Evolutionary conservation across 345 rosid genomes (phyloP).

Genomic region (Geranium rotundifolium): DNA sequence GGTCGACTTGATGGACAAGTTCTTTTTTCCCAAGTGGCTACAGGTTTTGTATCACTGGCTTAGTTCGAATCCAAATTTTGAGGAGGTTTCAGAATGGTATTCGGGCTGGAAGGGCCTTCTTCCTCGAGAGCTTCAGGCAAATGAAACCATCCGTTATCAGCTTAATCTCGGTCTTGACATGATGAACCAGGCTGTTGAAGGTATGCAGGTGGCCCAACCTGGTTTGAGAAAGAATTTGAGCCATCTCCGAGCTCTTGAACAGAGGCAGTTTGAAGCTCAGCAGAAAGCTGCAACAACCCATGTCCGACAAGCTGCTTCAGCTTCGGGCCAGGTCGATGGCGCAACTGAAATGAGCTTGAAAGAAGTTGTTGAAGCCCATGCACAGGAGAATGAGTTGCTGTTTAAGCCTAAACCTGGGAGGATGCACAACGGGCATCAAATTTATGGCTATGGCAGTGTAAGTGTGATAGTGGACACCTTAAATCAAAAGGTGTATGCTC

Average conservation of each 20-base stretch:
- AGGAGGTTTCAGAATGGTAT: slow-evolving; percentile 74
- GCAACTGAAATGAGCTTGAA: slow-evolving; percentile 56
- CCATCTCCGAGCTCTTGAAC: slow-evolving; percentile 48
- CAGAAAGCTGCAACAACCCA: too few relatives aligned
- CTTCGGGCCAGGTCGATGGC: too few relatives aligned
- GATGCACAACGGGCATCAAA: slow-evolving; percentile 69
- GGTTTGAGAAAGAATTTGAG: slow-evolving; percentile 55
- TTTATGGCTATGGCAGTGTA: slow-evolving; percentile 77
- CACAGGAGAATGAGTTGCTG: slow-evolving; percentile 63
- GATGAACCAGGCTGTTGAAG: slow-evolving; percentile 73
- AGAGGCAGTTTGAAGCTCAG: slow-evolving; percentile 59
- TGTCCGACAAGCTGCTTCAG: too few relatives aligned
- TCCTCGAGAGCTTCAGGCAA: slow-evolving; percentile 73
- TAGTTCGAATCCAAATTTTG: slow-evolving; percentile 53
- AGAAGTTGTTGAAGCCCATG: slow-evolving; percentile 77
- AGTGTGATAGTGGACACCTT: slow-evolving; percentile 59
- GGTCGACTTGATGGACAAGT: slow-evolving; percentile 82
- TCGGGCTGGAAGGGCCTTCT: slow-evolving; percentile 67
- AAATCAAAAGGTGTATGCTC: slow-evolving; percentile 64
- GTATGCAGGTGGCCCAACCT: slow-evolving; percentile 62
- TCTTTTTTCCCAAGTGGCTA: slow-evolving; percentile 82
- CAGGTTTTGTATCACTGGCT: slow-evolving; percentile 82
- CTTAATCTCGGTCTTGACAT: slow-evolving; percentile 62
- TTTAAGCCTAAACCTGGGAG: slow-evolving; percentile 77
- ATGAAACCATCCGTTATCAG: slow-evolving; percentile 66